Evolutionary conservation across 805 yeast species (phyloP).

Genomic region (Ogataea wickerhamii): DNA sequence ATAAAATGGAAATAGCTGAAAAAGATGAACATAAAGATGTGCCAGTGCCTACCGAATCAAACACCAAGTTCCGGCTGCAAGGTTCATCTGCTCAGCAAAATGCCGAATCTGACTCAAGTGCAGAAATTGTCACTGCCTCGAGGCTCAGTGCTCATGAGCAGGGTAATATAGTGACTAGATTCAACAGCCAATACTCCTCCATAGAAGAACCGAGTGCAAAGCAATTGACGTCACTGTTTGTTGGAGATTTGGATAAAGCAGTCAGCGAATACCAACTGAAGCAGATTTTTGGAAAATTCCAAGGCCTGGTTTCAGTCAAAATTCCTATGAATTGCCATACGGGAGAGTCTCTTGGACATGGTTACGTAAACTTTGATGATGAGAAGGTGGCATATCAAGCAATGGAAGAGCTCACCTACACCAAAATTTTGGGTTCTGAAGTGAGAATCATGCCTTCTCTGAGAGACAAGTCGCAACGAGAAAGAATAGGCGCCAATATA

Average conservation of each 20-base stretch:
- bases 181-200: not conserved
- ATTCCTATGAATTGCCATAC: conserved; percentile 53
- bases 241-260: conserved; percentile 55
- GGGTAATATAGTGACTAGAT: not conserved
- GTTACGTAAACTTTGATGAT: conserved; percentile 59
- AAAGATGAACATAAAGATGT: not conserved
- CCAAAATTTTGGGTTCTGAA: conserved; percentile 38
- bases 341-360: conserved; percentile 65
- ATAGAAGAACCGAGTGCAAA: conserved; percentile 1
- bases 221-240: conserved; percentile 42
- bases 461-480: conserved; percentile 39
- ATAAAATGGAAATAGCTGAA: not conserved
- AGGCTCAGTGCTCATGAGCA: conserved; percentile 2
- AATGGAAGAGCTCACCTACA: conserved; percentile 53
- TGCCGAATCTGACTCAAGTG: conserved; percentile 17
- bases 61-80: not conserved
- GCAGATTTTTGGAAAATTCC: conserved; percentile 39
- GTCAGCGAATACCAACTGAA: conserved; percentile 49
- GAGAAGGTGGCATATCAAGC: conserved; percentile 53
- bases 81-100: conserved; percentile 3
- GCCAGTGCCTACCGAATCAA: not conserved
- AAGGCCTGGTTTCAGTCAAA: conserved; percentile 54
- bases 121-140: conserved; percentile 18
- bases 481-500: conserved; percentile 46
- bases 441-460: conserved; percentile 55